Conservation (phyloP, 352 stramenopile genomes). For the Phytophthora colocasiae region DNA sequence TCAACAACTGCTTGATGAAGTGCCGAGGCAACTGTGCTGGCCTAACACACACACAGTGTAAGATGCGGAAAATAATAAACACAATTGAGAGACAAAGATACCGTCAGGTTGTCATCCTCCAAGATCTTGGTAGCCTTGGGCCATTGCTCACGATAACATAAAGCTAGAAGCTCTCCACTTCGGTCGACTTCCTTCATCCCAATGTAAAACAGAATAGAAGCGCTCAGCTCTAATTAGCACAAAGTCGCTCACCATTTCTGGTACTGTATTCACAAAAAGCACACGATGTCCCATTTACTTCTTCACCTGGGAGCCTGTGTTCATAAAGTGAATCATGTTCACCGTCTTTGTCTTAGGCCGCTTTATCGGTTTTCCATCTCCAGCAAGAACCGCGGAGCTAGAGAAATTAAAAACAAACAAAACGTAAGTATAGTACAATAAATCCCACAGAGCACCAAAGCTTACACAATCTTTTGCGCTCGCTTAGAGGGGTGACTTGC, state of each 20-base stretch:
- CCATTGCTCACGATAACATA: constrained; percentile 53
- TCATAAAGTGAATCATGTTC: constrained; percentile 89
- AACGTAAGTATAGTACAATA: constrained; percentile 9
- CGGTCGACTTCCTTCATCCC: constrained; percentile 38
- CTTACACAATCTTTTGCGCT: constrained; percentile 68
- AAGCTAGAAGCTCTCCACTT: constrained; percentile 46
- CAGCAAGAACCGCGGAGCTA: constrained; percentile 46
- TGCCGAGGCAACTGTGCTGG: constrained; percentile 29
- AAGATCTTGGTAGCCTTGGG: constrained; percentile 30
- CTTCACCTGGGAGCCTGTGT: constrained; percentile 39
- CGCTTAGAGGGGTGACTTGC: constrained; percentile 36
- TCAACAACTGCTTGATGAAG: constrained; percentile 38
- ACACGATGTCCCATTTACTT: constrained; percentile 15
- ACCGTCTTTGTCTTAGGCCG: constrained; percentile 64
- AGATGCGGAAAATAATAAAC: not conserved
- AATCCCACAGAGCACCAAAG: constrained; percentile 5
- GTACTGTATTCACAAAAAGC: not conserved
- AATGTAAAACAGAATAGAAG: constrained; percentile 14
- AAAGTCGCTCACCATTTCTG: not conserved
- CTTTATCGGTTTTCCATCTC: constrained; percentile 31
- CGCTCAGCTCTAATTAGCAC: not conserved
- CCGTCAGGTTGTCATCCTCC: constrained; percentile 18
- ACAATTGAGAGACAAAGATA: constrained; percentile 2
- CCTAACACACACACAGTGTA: constrained; percentile 7
- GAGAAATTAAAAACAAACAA: constrained; percentile 5